Percentiles rank a stretch among this genome's conserved stretches.
Evolutionary conservation across 352 stramenopile species (phyloP).

Genomic region (Globisporangium cylindrosporum): DNA sequence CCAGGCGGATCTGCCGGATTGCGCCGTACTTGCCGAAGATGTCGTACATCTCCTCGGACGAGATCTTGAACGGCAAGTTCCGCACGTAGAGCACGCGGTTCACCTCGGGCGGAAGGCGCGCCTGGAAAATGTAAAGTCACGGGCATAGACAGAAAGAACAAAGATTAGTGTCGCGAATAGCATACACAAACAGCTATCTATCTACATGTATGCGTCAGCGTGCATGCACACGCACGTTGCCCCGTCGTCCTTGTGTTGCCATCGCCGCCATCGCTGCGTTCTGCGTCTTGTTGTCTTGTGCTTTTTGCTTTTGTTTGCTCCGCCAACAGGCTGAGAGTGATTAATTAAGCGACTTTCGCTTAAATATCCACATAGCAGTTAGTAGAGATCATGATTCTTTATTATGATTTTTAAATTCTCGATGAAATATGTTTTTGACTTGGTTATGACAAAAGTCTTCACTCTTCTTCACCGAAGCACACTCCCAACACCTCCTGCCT

Average conservation of each 20-base stretch:
- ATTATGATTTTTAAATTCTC: not conserved
- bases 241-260: constrained; percentile 8
- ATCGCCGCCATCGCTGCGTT: not conserved
- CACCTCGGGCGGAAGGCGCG: constrained; percentile 95
- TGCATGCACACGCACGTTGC: not conserved
- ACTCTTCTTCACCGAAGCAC: too few species aligned
- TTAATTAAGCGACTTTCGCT: too few species aligned
- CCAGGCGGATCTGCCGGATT: constrained; percentile 95
- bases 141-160: not conserved
- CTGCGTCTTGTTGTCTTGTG: not conserved
- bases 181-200: not conserved
- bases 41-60: constrained; percentile 98
- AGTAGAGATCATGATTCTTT: too few species aligned
- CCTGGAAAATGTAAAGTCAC: constrained; percentile 25
- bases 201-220: not conserved
- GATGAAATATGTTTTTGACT: too few species aligned
- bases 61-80: constrained; percentile 99
- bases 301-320: not conserved
- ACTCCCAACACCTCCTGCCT: too few species aligned
- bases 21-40: constrained; percentile 99
- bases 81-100: constrained; percentile 97
- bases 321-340: not conserved
- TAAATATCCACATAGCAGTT: too few species aligned
- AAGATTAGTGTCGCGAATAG: too few species aligned
- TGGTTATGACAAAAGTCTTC: too few species aligned